phyloP scores from a whole-genome alignment of 129 eudicot species.

The Artemisia argyi region DNA sequence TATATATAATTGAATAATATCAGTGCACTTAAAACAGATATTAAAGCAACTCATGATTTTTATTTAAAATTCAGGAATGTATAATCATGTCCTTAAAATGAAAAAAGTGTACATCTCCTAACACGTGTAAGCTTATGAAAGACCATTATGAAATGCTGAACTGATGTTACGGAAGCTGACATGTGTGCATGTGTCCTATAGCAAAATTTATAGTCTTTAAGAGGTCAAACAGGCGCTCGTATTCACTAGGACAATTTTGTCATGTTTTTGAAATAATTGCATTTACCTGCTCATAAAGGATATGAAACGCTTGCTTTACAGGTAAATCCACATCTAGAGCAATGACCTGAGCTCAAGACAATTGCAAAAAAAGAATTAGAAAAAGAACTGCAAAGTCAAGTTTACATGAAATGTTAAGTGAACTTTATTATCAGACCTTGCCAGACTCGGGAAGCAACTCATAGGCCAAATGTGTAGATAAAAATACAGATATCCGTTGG shows the following conservation, averaged over 20 bases:
- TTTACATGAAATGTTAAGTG: neutral
- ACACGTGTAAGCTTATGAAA: no score
- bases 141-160: no score
- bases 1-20: constrained; percentile 29
- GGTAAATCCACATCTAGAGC: constrained; percentile 90
- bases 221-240: constrained; percentile 1
- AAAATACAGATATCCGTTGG: constrained; percentile 59
- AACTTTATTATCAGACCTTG: constrained; percentile 51
- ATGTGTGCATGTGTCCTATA: no score
- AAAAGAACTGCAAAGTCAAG: constrained; percentile 2
- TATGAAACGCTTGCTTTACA: constrained; percentile 95
- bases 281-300: constrained; percentile 89
- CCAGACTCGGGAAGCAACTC: constrained; percentile 95
- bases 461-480: constrained; percentile 74
- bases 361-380: neutral
- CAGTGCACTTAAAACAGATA: no score
- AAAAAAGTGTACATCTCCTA: no score
- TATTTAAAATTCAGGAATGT: no score
- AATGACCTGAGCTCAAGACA: constrained; percentile 49
- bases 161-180: no score
- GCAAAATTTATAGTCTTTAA: no score
- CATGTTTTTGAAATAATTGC: constrained; percentile 2
- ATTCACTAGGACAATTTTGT: neutral
- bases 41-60: no score
- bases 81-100: no score